phyloP scores from a whole-genome alignment of 306 rosid genomes.

The Herpetospermum pedunculosum region DNA sequence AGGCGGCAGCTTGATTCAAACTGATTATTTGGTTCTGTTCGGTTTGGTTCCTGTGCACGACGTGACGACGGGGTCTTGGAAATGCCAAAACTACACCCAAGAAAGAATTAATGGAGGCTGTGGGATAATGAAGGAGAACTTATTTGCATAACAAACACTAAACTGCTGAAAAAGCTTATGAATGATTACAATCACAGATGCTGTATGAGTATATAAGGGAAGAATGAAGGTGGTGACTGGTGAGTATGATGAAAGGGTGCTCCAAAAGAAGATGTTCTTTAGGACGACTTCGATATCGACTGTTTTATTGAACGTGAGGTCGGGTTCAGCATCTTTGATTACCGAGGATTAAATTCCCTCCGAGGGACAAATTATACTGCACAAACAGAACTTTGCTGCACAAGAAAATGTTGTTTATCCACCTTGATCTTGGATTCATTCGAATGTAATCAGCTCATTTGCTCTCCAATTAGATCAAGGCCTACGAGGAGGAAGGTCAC shows the following conservation, averaged over 20 bases:
- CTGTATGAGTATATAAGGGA: conserved; percentile 13
- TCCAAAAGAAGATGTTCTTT: conserved; percentile 19
- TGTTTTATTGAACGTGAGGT: conserved; percentile 10
- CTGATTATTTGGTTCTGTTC: neutral
- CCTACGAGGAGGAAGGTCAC: conserved; percentile 90
- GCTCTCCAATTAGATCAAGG: conserved; percentile 93
- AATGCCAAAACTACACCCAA: conserved; percentile 21
- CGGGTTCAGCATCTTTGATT: conserved; percentile 11
- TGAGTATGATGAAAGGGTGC: conserved; percentile 18
- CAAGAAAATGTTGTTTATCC: conserved; percentile 1
- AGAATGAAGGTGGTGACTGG: conserved; percentile 16
- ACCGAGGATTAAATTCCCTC: neutral
- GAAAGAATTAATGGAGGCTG: conserved; percentile 21
- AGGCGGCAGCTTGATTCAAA: conserved; percentile 1
- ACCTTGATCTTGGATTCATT: conserved; percentile 1
- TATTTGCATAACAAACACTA: conserved; percentile 17
- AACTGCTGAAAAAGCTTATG: conserved; percentile 26
- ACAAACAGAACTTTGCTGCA: conserved; percentile 15
- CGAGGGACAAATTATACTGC: neutral
- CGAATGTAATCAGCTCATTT: conserved; percentile 43
- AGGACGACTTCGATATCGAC: conserved; percentile 14
- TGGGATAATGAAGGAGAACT: conserved; percentile 16
- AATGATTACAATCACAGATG: conserved; percentile 36
- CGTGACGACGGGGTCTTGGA: neutral
- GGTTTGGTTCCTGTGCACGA: neutral